Conservation (phyloP, 768 basidiomycete species). For the Plicaturopsis crispa region DNA sequence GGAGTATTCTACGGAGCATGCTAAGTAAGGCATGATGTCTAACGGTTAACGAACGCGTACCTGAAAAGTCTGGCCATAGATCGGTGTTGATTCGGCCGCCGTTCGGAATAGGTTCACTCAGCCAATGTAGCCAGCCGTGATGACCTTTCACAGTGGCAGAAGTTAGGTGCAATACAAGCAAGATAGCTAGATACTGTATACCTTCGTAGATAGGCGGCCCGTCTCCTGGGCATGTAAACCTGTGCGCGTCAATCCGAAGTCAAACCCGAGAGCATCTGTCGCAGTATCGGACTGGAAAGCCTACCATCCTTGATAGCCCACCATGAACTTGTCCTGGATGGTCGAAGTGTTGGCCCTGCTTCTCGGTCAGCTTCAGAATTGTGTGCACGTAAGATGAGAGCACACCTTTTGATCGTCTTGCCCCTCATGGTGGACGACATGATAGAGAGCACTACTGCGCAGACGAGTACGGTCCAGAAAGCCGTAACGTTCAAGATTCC, state of each 20-base stretch:
- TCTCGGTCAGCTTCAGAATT: too few relatives aligned
- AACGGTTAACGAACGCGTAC: too few relatives aligned
- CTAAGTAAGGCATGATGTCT: too few relatives aligned
- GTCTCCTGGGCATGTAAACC: slow-evolving; percentile 70
- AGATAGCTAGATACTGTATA: slow-evolving; percentile 11
- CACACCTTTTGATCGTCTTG: too few relatives aligned
- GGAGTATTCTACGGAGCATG: too few relatives aligned
- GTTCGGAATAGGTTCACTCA: slow-evolving; percentile 34
- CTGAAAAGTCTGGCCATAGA: slow-evolving; percentile 74
- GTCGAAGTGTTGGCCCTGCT: slow-evolving; percentile 67
- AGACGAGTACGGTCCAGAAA: too few relatives aligned
- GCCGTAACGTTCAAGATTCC: too few relatives aligned
- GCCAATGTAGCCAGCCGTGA: slow-evolving; percentile 85
- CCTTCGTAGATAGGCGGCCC: slow-evolving; percentile 61
- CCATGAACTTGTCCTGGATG: slow-evolving; percentile 78
- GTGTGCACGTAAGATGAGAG: too few relatives aligned
- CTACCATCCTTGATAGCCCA: slow-evolving; percentile 86
- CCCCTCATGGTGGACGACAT: too few relatives aligned
- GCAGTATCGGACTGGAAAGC: slow-evolving; percentile 10
- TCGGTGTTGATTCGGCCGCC: slow-evolving; percentile 72
- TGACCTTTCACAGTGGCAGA: slow-evolving; percentile 35
- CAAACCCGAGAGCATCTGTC: too few relatives aligned
- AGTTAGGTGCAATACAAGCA: neutral
- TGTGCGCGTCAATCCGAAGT: slow-evolving; percentile 20
- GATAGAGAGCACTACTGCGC: too few relatives aligned